Evolutionary conservation across 208 protist genomes (phyloP), one percentile per base, ranked within the genome.

Genomic region (Leishmania major): DNA sequence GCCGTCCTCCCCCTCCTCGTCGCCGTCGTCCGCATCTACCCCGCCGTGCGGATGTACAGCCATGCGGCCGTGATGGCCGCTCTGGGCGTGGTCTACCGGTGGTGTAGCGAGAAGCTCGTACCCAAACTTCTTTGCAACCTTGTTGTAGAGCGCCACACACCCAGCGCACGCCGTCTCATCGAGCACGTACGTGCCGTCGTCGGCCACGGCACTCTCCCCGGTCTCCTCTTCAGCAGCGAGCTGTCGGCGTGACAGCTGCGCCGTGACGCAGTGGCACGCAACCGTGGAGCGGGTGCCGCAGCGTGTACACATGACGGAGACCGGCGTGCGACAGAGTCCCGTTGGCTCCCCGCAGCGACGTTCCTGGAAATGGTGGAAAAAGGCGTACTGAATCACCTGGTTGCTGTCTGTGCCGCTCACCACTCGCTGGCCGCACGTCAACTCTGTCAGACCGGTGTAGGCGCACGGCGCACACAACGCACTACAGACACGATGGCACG

Each of bases 371-470:
- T 98, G 95, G 43, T 76, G 90, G 35, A 95, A 91, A 64, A 90
- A 86, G 59, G 79, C 78, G 84, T 90, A 92, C 76, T 70, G 79
- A 66, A 93, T 73, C 72, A 87, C 84, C 75, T 90, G 88, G 47
- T 71, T 47, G 64, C 88, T 86, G 75, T 87, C 88, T 55, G 91
- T 86, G 28, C 95, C 95, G 57, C 89, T 88, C 59, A 97, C 85
- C 37, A 96, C 93, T 15, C 89, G 86, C 87, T 98, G 95, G 15
- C 95, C 95, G 73, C 95, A 98, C 75, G 88, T 17, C 51, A 98
- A 90, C 77, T 94, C 87, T 8, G 77, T 75, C 57, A 96, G 82
- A 17, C 92, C 93, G 40, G 90, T 82, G 77, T 95, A 95, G 45
- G 86, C 80, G 77, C 95, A 98, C 77, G 92, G 91, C 35, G 82